Percentiles rank a stretch among this genome's conserved stretches.
Conservation (phyloP, 306 rosid genomes). For the Prunus kanzakura region DNA sequence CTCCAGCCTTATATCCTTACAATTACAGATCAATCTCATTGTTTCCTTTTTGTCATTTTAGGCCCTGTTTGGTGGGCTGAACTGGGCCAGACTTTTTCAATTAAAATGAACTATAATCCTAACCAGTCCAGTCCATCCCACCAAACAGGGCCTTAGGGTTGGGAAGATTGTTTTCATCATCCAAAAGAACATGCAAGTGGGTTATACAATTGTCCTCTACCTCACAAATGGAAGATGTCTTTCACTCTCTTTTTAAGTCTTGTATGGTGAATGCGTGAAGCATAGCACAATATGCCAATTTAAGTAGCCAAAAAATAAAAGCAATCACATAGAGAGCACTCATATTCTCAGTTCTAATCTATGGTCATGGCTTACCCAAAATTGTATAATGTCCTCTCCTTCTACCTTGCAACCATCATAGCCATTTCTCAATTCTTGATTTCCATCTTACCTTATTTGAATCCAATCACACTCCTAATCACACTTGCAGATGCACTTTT, state of each 20-base stretch:
- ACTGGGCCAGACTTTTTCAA: too few species aligned
- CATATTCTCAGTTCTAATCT: background rate
- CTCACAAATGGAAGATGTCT: background rate
- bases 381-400: conserved; percentile 6
- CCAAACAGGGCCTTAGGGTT: background rate
- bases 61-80: too few species aligned
- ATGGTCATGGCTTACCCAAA: conserved; percentile 11
- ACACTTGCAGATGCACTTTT: conserved; percentile 8
- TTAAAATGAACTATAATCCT: too few species aligned
- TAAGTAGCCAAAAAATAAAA: background rate
- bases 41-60: background rate
- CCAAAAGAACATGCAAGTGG: background rate
- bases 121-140: too few species aligned
- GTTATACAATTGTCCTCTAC: conserved; percentile 1
- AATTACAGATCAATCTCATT: background rate
- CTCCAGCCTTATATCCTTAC: background rate
- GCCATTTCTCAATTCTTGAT: conserved; percentile 8
- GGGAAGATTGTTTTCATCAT: conserved; percentile 5
- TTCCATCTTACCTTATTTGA: background rate
- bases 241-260: background rate
- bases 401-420: conserved; percentile 10
- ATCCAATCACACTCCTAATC: background rate
- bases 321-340: background rate
- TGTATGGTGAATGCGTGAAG: conserved; percentile 8
- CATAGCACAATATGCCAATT: background rate